A percentile compares a stretch with the other conserved stretches of the same genome.
Evolutionary conservation across 208 protist genomes (phyloP).

Genomic region (Leishmania guyanensis): DNA sequence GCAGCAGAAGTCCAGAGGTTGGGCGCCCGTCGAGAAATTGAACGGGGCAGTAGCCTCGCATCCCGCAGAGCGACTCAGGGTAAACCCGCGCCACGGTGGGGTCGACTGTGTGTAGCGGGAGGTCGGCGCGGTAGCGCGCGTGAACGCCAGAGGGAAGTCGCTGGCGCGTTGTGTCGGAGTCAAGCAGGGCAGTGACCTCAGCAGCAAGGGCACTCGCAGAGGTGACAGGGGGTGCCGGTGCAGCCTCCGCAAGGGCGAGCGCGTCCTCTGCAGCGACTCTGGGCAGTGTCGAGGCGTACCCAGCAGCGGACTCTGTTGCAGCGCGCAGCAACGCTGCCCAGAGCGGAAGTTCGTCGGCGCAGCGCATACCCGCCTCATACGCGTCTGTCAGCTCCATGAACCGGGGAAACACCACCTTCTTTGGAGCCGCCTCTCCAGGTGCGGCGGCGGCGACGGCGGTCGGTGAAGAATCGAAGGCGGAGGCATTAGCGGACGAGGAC

Average conservation of each 20-base stretch:
- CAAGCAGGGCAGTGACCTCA: conserved; percentile 25
- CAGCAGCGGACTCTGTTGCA: conserved; percentile 40
- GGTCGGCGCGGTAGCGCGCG: conserved; percentile 39
- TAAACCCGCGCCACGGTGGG: conserved; percentile 42
- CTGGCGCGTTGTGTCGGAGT: conserved; percentile 22
- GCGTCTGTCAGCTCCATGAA: conserved; percentile 79
- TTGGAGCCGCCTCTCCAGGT: conserved; percentile 38
- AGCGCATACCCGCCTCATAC: conserved; percentile 52
- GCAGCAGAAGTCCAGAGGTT: conserved; percentile 36
- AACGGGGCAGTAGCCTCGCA: conserved; percentile 71
- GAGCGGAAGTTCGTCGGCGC: conserved; percentile 56
- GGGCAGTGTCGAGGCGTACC: conserved; percentile 54
- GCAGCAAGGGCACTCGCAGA: conserved; percentile 17
- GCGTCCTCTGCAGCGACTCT: conserved; percentile 46
- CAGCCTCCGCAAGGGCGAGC: conserved; percentile 15
- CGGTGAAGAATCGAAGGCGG: background rate
- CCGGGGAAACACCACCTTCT: conserved; percentile 61
- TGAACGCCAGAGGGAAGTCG: conserved; percentile 32
- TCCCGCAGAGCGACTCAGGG: conserved; percentile 52
- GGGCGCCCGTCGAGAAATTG: conserved; percentile 34
- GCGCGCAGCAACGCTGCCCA: conserved; percentile 50
- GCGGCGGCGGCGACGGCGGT: background rate
- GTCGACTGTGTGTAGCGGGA: conserved; percentile 44
- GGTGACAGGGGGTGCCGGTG: conserved; percentile 14
- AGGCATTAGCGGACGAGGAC: background rate